A percentile compares a stretch with the other conserved stretches of the same genome.
These are phyloP conservation scores for Fusarium sp. DNA, from an alignment of 2,329 filamentous ascomycete genomes.

Conservation along the genomic window DNA sequence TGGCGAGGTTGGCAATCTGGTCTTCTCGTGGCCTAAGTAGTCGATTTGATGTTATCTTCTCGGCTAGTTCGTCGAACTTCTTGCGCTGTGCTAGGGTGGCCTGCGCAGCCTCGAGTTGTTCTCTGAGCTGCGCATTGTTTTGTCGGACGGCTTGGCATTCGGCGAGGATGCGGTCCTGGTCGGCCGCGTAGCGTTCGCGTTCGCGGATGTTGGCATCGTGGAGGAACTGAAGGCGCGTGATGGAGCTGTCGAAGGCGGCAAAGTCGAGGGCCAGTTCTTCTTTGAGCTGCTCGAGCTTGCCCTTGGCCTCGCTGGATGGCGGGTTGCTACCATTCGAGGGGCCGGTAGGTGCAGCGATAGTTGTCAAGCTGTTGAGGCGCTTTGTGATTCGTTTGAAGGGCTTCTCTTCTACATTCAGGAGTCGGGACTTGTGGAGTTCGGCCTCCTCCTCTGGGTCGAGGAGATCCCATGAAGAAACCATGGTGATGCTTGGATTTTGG, in stretches of 20 bases:
- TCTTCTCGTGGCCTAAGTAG: slow-evolving; percentile 87
- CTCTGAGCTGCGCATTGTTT: slow-evolving; percentile 77
- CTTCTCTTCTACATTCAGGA: slow-evolving; percentile 91
- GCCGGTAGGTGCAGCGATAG: slow-evolving; percentile 58
- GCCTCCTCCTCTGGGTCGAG: slow-evolving; percentile 83
- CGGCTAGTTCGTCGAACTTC: slow-evolving; percentile 87
- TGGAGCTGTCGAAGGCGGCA: slow-evolving; percentile 85
- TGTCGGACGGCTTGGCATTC: slow-evolving; percentile 83
- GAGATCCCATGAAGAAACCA: slow-evolving; percentile 69
- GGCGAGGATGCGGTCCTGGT: slow-evolving; percentile 82
- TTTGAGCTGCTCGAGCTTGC: slow-evolving; percentile 74
- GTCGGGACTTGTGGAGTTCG: slow-evolving; percentile 86
- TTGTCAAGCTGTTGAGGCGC: slow-evolving; percentile 77
- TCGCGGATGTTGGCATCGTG: slow-evolving; percentile 85
- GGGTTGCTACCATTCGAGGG: slow-evolving; percentile 59
- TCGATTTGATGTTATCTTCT: slow-evolving; percentile 85
- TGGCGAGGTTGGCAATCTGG: slow-evolving; percentile 80
- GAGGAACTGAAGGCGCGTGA: slow-evolving; percentile 89
- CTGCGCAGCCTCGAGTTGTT: slow-evolving; percentile 82
- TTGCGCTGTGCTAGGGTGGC: slow-evolving; percentile 82
- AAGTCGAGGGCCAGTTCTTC: slow-evolving; percentile 92
- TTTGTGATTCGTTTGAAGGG: slow-evolving; percentile 91
- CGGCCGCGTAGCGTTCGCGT: slow-evolving; percentile 83
- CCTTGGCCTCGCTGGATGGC: slow-evolving; percentile 58
- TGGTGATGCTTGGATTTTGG: slow-evolving; percentile 29